A percentile compares a stretch with the other conserved stretches of the same genome.
These are phyloP conservation scores for Phytopythium cucurbitacearum DNA, from an alignment of 352 stramenopile species.

Conservation along the genomic window DNA sequence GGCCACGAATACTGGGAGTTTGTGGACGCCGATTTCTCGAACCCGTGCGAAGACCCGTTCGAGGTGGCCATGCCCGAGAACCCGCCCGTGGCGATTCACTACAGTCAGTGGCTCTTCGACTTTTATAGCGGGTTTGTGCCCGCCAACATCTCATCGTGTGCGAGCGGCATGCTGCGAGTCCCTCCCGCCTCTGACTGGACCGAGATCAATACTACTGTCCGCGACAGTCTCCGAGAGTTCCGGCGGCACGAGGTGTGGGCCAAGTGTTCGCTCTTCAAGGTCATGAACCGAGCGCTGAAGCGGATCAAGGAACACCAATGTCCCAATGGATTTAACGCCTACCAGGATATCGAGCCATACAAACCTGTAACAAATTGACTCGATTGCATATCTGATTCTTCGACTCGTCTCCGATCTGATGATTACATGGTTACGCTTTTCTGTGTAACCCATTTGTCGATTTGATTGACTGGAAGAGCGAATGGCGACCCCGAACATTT, in stretches of 20 bases:
- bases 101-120: slow-evolving; percentile 39
- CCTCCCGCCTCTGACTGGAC: slow-evolving; percentile 33
- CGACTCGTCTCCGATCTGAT: background rate
- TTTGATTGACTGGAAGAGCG: background rate
- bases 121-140: slow-evolving; percentile 54
- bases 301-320: slow-evolving; percentile 41
- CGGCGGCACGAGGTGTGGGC: slow-evolving; percentile 36
- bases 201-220: background rate
- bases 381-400: too few relatives aligned
- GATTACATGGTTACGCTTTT: too few relatives aligned
- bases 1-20: slow-evolving; percentile 43
- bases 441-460: too few relatives aligned
- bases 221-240: background rate
- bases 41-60: slow-evolving; percentile 30
- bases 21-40: slow-evolving; percentile 20
- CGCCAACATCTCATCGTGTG: slow-evolving; percentile 33
- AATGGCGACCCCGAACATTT: slow-evolving; percentile 40
- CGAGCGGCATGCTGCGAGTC: slow-evolving; percentile 35
- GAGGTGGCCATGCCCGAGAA: slow-evolving; percentile 34
- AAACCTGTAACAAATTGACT: too few relatives aligned
- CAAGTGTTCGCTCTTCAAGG: slow-evolving; percentile 30
- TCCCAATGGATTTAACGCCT: slow-evolving; percentile 37
- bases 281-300: slow-evolving; percentile 37
- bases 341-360: slow-evolving; percentile 1
- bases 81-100: slow-evolving; percentile 42